Base-by-base conservation (phyloP, 768 basidiomycete species). In the Paxillus involutus region DNA sequence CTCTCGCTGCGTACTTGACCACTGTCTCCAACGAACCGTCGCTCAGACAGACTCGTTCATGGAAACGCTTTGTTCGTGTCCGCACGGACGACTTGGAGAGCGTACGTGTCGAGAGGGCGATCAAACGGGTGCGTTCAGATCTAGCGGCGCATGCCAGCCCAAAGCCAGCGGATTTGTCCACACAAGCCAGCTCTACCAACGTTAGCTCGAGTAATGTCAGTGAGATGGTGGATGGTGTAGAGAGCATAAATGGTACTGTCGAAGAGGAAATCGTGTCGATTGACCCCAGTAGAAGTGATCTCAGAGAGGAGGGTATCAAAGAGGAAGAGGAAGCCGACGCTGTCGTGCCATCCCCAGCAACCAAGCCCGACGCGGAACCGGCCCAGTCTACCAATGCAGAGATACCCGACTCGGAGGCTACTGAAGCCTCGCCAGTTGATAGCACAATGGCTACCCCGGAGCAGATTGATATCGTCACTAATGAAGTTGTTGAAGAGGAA, bases 21-120 rank as follows among this genome's bases (percentile, higher is more conserved):
- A 80, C 83, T 2, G 67, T 94, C 33, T 84, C 93, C 50, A 91
- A 90, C 59, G 80, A 84, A 41, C 71, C 79, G 4, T 65, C 74
- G 4, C 67, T 94, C 40, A 83, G 89, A 35, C 79, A 80, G 51
- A 75, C 84, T 17, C 80, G 85, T 42, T 75, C 83, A 2, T 96
- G 93, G 93, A 89, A 87, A 64, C 82, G 87, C 14, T 96, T 96
- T 62, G 88, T 94, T 51, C 78, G 85, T 44, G 90, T 94, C 8
- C 80, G 93, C 52, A 88, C 85, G 3, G 93, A 95, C 63, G 94
- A 96, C 69, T 71, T 95, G 47, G 86, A 94, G 74, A 93, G 91
- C 61, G 86, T 86, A 6, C 84, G 92, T 42, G 85, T 89, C 39
- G 91, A 94, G 74, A 80, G 91, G 58, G 88, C 92, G 4, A 89